Base-by-base conservation (phyloP, 148 eudicot genomes). In the Fagopyrum esculentum region DNA sequence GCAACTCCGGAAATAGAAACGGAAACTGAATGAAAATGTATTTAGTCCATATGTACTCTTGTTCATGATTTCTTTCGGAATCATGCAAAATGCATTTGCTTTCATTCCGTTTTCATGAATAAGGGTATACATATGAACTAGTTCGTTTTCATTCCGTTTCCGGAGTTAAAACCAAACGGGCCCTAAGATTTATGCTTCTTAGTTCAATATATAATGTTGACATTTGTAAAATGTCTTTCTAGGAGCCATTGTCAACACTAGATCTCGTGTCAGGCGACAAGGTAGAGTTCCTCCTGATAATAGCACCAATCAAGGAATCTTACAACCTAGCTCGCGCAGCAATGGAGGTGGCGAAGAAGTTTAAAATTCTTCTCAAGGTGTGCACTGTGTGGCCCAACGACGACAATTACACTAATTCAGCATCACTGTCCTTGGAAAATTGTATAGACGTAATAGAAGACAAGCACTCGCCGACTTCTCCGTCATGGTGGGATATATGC, bases 401-500 rank as follows among this genome's bases (percentile, higher is more conserved):
- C 50, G 10, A 45, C 30, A n/a, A 71, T 48, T 9, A 76, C 2
- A 72, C 69, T 8, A 45, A 79, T 46, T 48, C 61, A 55, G 80
- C 76, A 48, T 73, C 85, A 60, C 63, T 49, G 61, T 87, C 90
- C 5, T 80, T 84, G 85, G 80, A 85, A 26, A 87, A 83, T 46
- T 83, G 73, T 73, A 71, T 80, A 22, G 88, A 95, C 76, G 79
- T 88, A 26, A 66, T 78, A 15, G 93, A 92, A 83, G 87, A 83
- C 57, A 86, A 83, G 64, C 81, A 22, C 19, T 75, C 77, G 6
- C 30, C 78, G 16, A 64, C 68, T 64, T 84, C 82, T 13, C 69
- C 78, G 6, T 95, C 94, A 4, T 95, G 99, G 99, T 95, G 99
- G 98, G 91, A 95, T 69, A 59, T 88, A 9, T 95, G 99, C 75